Evolutionary conservation across 768 basidiomycete species (phyloP), one percentile per base, ranked within the genome.

Genomic region (Infundibulicybe gibba): DNA sequence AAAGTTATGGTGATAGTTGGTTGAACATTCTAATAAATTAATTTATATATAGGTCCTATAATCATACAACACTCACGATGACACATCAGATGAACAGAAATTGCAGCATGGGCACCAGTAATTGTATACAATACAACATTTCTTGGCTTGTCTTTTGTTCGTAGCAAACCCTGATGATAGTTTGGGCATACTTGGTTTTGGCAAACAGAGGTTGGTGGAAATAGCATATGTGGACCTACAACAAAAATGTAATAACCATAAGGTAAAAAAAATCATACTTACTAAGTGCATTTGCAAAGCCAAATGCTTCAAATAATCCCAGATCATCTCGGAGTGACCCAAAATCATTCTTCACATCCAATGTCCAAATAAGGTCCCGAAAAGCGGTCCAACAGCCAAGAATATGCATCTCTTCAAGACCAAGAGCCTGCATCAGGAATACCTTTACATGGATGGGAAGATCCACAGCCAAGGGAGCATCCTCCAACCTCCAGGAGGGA

Each of bases 1-100:
- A 41, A 56, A 66, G 45, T 63, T 61, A 48, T 58, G 49, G 42
- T 63, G 57, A 48, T 63, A 63, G 11, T 43, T 57, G 16, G 58
- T 59, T n/a, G 48, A 41, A 42, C 60, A 62, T 14, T 44, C 56
- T 59, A 11, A 34, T 34, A 34, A 34, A 10, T 15, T 10, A 15
- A 34, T 34, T 10, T 34, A 34, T 34, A 10, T 34, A 10, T 10
- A 34, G 15, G 10, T 15, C 10, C 33, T 15, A 34, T 10, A 10
- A 34, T 10, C 33, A 10, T 34, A 34, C 15, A 34, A 34, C n/a
- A 51, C 35, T 30, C 10, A 21, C 48, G 8, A 38, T 43, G 10
- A 43, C 52, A 53, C 20, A 13, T 9, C 15, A 57, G 38, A 9
- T 55, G 48, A 15, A 44, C 35, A 15, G 51, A 44, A 49, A 45